Evolutionary conservation across 768 basidiomycete genomes (phyloP).

Genomic region (Suillus fuscotomentosus): DNA sequence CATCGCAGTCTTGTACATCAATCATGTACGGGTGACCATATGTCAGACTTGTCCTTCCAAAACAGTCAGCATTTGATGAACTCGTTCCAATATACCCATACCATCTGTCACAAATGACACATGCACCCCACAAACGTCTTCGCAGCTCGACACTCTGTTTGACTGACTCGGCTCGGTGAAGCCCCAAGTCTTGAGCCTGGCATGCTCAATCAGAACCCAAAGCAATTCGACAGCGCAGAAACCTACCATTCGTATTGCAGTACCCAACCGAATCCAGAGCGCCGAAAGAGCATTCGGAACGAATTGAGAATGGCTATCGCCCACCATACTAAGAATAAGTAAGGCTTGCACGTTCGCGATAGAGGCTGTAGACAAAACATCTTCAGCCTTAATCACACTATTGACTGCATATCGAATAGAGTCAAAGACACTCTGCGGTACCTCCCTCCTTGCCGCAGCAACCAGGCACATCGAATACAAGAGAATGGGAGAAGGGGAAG

Average conservation of each 20-base stretch:
- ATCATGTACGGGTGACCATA: conserved; percentile 97
- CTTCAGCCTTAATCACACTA: conserved; percentile 81
- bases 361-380: conserved; percentile 84
- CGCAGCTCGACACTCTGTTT: conserved; percentile 84
- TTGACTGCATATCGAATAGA: conserved; percentile 87
- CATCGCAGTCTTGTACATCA: conserved; percentile 95
- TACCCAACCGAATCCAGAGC: conserved; percentile 82
- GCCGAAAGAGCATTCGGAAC: conserved; percentile 85
- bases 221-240: conserved; percentile 5
- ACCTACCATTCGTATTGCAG: conserved; percentile 88
- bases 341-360: conserved; percentile 87
- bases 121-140: conserved; percentile 90
- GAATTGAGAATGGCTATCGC: conserved; percentile 88
- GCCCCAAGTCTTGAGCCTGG: conserved; percentile 93
- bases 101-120: conserved; percentile 95
- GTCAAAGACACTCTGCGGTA: conserved; percentile 85
- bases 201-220: conserved; percentile 15
- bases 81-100: conserved; percentile 32
- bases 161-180: conserved; percentile 89
- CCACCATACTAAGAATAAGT: conserved; percentile 82
- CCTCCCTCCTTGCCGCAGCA: conserved; percentile 81
- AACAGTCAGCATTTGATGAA: conserved; percentile 6
- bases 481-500: conserved; percentile 75
- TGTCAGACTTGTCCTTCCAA: conserved; percentile 73
- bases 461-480: conserved; percentile 95